Base-by-base conservation (phyloP, 805 yeast genomes). In the Yarrowia alimentaria region DNA sequence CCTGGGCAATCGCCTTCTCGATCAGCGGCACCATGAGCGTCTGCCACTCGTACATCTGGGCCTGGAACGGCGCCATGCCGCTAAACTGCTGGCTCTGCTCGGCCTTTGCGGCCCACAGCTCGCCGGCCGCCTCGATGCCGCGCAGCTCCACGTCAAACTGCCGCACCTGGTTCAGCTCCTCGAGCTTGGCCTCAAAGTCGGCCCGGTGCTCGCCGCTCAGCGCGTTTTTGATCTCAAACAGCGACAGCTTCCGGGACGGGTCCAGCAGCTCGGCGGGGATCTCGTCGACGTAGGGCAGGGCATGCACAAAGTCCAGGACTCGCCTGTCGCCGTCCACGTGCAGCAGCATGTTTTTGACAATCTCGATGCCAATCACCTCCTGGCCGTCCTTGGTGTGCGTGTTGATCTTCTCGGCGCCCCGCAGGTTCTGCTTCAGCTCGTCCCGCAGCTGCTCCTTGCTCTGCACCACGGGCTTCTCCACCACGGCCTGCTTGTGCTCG, bases 31-130 rank as follows among this genome's bases (percentile, higher is more conserved):
- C 65, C 76, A 90, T 73, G 38, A 78, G 80, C 49, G 75, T 74
- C 57, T 83, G 83, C 99, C 99, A 93, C 54, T 78, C 77, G 78
- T 88, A 93, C 30, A 93, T 68, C 57, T 81, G 74, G 7, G 33
- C 28, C 43, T 45, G 34, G 17, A 34, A 24, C 18, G 28, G 10
- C 6, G 48, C 43, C 14, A 49, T 35, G 12, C 34, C 28, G 10
- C 42, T 35, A n/a, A 37, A 22, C 30, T 40, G 16, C 30, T 45
- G 28, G 8, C 52, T 30, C 48, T 48, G 47, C 59, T 87, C 94
- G 58, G 78, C 83, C 56, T 82, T 90, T 58, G 81, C 82, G 63
- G 79, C 82, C 99, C 99, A 91, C 64, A 85, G 83, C 60, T 83
- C 87, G 56, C 78, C 79, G 0, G 98, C 95, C 1, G 91, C 90